A percentile compares a stretch with the other conserved stretches of the same genome.
Conservation (phyloP, 2,329 filamentous ascomycete species). For the Fusarium sp. region DNA sequence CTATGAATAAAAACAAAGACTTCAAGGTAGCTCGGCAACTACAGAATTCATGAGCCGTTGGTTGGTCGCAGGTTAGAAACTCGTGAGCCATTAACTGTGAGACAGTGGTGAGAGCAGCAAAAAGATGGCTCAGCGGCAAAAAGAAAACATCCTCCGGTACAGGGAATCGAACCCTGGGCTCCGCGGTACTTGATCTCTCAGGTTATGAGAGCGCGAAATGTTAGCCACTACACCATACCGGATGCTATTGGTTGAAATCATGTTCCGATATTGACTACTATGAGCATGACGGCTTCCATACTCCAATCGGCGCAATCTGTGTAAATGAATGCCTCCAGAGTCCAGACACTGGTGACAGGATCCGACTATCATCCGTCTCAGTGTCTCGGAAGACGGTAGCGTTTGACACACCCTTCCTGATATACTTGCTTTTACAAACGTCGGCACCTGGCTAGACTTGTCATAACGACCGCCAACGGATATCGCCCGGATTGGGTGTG, state of each 20-base stretch:
- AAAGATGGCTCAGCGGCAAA: background rate
- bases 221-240: constrained; percentile 24
- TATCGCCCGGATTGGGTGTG: background rate
- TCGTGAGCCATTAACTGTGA: background rate
- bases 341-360: background rate
- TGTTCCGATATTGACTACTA: background rate
- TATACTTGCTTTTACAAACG: background rate
- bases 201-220: constrained; percentile 5
- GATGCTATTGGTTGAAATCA: background rate
- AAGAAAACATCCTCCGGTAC: background rate
- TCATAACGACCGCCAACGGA: background rate
- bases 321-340: background rate
- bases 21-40: accelerated
- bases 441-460: background rate
- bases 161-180: background rate
- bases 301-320: background rate
- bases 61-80: background rate
- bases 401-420: background rate
- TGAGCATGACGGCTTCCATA: background rate
- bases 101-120: background rate
- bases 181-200: background rate
- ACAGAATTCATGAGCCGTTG: background rate
- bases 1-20: background rate
- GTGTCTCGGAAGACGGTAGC: background rate
- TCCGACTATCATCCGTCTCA: background rate